phyloP scores from a whole-genome alignment of 148 eudicot genomes.

The Chenopodium quinoa region DNA sequence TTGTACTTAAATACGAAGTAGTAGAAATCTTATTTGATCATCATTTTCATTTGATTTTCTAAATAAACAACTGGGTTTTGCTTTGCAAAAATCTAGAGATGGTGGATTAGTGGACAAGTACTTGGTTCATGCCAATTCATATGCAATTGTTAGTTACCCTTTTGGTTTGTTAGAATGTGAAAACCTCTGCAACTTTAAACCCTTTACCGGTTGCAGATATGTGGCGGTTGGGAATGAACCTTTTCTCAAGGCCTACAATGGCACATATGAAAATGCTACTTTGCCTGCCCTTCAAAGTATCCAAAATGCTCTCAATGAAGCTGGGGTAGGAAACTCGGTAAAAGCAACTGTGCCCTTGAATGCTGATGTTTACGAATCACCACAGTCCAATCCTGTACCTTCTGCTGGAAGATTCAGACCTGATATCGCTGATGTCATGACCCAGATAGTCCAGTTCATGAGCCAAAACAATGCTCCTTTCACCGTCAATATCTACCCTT shows the following conservation, averaged over 20 bases:
- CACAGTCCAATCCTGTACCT: conserved; percentile 56
- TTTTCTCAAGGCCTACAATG: conserved; percentile 65
- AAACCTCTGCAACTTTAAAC: not conserved
- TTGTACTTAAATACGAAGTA: too few relatives aligned
- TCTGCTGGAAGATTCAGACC: conserved; percentile 73
- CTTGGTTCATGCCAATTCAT: not conserved
- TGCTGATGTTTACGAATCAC: conserved; percentile 79
- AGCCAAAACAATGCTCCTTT: conserved; percentile 76
- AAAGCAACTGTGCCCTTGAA: conserved; percentile 85
- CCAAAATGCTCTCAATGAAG: conserved; percentile 81
- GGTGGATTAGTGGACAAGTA: not conserved
- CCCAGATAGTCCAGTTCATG: conserved; percentile 57
- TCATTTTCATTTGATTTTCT: too few relatives aligned
- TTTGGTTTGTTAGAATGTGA: not conserved
- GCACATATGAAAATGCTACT: conserved; percentile 49
- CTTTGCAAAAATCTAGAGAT: not conserved
- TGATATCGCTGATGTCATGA: conserved; percentile 53
- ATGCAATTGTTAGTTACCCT: not conserved
- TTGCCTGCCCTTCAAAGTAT: conserved; percentile 81
- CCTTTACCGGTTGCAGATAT: conserved; percentile 45
- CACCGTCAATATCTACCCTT: conserved; percentile 84
- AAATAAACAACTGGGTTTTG: not conserved
- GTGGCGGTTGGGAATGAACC: conserved; percentile 97
- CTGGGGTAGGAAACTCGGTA: conserved; percentile 56
- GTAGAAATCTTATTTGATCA: too few relatives aligned